Base-by-base conservation (phyloP, 306 rosid genomes). In the Cucurbita argyrosperma region DNA sequence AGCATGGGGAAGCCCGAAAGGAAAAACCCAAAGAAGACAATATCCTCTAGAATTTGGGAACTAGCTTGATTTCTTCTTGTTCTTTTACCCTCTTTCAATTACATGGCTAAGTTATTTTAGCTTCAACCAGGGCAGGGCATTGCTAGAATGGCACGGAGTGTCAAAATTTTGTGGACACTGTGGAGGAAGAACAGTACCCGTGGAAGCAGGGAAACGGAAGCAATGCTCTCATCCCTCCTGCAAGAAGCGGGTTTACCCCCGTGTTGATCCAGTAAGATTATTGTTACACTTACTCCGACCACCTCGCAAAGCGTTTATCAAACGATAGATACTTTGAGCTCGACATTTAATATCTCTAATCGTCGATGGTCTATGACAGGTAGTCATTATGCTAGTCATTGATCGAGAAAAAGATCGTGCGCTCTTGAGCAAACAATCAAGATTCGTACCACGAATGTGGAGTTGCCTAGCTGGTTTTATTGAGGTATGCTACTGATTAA, bases 351-450 rank as follows among this genome's bases (percentile, higher is more conserved):
- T 46, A 47, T 4, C 52, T 64, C 26, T 69, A 35, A 69, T 13
- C 14, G 49, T 13, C 1, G 14, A 16, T 23, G 42, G 46, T 68
- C 72, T 55, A 43, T 47, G 76, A 81, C 83, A 88, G 97, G 98
- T 87, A 80, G 97, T 87, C 77, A 94, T 90, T 79, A 94, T 94
- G 98, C 81, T 94, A 75, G 92, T 94, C 23, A 89, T 94, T 74
- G 98, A 94, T 76, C 79, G 59, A 84, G 91, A 89, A 83, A 90
- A 89, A 7, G 91, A 90, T 49, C 80, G 90, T 63, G 96, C 80
- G 53, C 96, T 94, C 39, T 75, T 90, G 79, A 82, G 89, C 73
- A 83, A 82, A 74, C 89, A 89, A 71, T 80, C 89, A 4, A 84
- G 86, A 79, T 82, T 79, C 61, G 83, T 86, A 18, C 81, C 90